These are phyloP conservation scores for Podospora didyma DNA, from an alignment of 495 filamentous ascomycete species.

Conservation along the genomic window DNA sequence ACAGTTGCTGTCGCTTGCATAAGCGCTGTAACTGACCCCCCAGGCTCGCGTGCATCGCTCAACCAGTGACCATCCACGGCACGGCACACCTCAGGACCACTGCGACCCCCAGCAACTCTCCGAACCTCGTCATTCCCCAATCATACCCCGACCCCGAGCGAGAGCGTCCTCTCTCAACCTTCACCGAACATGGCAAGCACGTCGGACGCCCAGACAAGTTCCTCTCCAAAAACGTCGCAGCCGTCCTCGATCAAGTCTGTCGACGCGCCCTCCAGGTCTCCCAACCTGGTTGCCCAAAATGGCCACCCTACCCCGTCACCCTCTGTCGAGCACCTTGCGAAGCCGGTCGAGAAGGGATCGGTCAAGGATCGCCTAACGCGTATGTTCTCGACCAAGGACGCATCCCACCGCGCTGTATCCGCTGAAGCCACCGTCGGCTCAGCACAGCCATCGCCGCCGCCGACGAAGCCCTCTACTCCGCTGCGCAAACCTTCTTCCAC, in stretches of 20 bases:
- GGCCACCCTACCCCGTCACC: conserved; percentile 23
- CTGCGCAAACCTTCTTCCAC: conserved; percentile 28
- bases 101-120: conserved; percentile 1
- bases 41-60: conserved; percentile 18
- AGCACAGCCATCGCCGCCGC: conserved; percentile 8
- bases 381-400: conserved; percentile 49
- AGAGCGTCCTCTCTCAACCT: not conserved
- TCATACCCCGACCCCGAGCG: not conserved
- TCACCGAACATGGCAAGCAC: conserved; percentile 22
- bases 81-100: conserved; percentile 5
- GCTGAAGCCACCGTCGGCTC: conserved; percentile 5
- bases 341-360: conserved; percentile 40
- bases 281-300: conserved; percentile 37
- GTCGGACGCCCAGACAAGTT: conserved; percentile 26
- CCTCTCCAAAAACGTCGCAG: conserved; percentile 40
- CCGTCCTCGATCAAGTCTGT: conserved; percentile 44
- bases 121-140: conserved; percentile 8
- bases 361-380: conserved; percentile 47
- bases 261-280: conserved; percentile 36
- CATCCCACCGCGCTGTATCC: conserved; percentile 17
- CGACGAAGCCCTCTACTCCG: conserved; percentile 19
- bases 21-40: conserved; percentile 26
- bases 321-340: conserved; percentile 26
- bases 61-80: conserved; percentile 15
- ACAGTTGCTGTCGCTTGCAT: conserved; percentile 31